Evolutionary conservation across 2,329 filamentous ascomycete species (phyloP).

Genomic region (Lecanicillium sp.): DNA sequence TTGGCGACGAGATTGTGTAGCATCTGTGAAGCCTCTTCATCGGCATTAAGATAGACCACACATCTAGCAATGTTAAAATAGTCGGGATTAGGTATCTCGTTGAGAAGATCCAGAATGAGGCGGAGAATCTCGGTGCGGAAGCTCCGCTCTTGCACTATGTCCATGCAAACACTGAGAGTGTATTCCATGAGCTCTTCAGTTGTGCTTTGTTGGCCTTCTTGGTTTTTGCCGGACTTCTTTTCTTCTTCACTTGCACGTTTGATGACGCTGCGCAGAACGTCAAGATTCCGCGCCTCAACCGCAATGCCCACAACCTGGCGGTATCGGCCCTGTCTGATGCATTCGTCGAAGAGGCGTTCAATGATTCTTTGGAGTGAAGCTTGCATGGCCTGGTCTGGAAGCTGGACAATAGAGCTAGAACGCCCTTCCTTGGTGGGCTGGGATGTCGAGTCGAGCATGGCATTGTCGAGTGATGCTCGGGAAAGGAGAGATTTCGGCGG

Average conservation of each 20-base stretch:
- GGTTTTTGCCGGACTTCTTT: slow-evolving; percentile 50
- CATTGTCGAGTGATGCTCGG: slow-evolving; percentile 61
- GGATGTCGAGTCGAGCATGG: slow-evolving; percentile 50
- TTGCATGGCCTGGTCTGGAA: slow-evolving; percentile 62
- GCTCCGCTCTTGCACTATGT: slow-evolving; percentile 86
- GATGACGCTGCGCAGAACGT: slow-evolving; percentile 79
- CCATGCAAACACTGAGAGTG: slow-evolving; percentile 91
- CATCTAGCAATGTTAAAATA: slow-evolving; percentile 98
- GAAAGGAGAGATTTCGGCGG: slow-evolving; percentile 95
- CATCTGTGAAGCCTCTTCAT: slow-evolving; percentile 82
- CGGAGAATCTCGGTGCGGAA: slow-evolving; percentile 78
- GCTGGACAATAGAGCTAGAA: slow-evolving; percentile 55
- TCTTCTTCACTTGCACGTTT: slow-evolving; percentile 82
- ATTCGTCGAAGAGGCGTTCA: slow-evolving; percentile 83
- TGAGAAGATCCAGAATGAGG: slow-evolving; percentile 90
- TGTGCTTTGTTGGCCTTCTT: slow-evolving; percentile 43
- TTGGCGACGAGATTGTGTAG: slow-evolving; percentile 73
- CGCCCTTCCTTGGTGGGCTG: slow-evolving; percentile 46
- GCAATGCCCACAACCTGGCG: slow-evolving; percentile 95
- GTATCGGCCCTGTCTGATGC: slow-evolving; percentile 78
- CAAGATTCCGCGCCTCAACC: slow-evolving; percentile 86
- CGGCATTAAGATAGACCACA: slow-evolving; percentile 89
- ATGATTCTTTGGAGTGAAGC: slow-evolving; percentile 76
- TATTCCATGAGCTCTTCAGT: slow-evolving; percentile 97
- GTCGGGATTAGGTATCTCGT: slow-evolving; percentile 83